Evolutionary conservation across 1,139 yeast species (phyloP), one percentile per base, ranked within the genome.

Genomic region (Blastobotrys raffinosifermentans): DNA sequence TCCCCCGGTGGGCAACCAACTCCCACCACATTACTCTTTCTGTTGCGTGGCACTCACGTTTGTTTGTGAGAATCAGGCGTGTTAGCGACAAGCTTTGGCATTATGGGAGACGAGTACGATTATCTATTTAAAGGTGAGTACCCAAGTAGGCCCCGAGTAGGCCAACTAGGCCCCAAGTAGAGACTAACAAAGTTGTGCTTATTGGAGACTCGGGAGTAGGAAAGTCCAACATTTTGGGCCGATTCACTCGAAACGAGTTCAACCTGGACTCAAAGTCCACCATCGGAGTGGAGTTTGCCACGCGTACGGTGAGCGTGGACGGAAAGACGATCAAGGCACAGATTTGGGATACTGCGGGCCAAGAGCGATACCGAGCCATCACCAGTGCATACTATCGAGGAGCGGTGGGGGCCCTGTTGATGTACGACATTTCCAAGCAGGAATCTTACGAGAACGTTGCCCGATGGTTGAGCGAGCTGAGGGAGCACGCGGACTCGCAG

Each of bases 301-400:
- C 97, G 26, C 75, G 96, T 61, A 89, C 97, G 2, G 78, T 91
- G 40, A 94, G 84, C 54, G 89, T 91, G 40, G 97, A 91, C 54
- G 94, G 94, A 43, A 91, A 89, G 64, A 74, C 94, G 58, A 87
- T 93, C 57, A 91, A 91, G 64, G 96, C 97, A 6, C 98, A 93
- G 64, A 87, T 91, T 57, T 91, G 98, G 98, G 98, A 91, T 63
- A 91, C 98, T 19, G 98, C 98, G 2, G 98, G 98, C 43, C 98
- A 91, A 69, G 98, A 91, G 65, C 77, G 98, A 60, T 91, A 91
- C 69, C 77, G 98, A 55, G 97, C 98, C 37, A 91, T 91, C 58
- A 93, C 98, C 27, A 80, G 94, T 44, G 98, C 97, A 10, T 91
- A 91, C 67, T 91, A 91, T 63, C 75, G 98, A 59, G 98, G 98